These are phyloP conservation scores for Phytomonas sp. DNA, from an alignment of 208 protist genomes.

Conservation along the genomic window DNA sequence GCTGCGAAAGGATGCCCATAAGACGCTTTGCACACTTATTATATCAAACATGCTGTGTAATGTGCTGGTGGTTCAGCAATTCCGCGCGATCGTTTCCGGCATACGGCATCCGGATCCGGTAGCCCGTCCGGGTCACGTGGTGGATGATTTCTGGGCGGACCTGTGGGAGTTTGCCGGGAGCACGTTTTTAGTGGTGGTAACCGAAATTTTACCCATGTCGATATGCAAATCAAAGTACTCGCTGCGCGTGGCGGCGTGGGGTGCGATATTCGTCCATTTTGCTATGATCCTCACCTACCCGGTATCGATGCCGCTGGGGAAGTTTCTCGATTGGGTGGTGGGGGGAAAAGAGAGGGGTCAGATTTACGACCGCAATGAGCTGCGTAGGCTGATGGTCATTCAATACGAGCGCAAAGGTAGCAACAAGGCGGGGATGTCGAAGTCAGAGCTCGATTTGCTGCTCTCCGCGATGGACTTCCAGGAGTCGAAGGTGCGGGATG, in stretches of 20 bases:
- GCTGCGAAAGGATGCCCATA: slow-evolving; percentile 68
- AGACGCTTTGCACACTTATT: slow-evolving; percentile 82
- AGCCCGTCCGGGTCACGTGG: slow-evolving; percentile 5
- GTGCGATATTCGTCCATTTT: slow-evolving; percentile 61
- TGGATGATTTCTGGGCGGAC: slow-evolving; percentile 18
- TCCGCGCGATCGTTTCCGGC: slow-evolving; percentile 35
- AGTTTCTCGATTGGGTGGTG: slow-evolving; percentile 68
- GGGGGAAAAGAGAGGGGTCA: slow-evolving; percentile 60
- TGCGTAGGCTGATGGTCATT: slow-evolving; percentile 80
- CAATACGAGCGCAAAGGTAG: slow-evolving; percentile 64
- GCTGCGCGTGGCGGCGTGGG: slow-evolving; percentile 65
- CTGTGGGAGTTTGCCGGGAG: slow-evolving; percentile 64
- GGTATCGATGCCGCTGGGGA: slow-evolving; percentile 61
- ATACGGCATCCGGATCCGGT: not conserved
- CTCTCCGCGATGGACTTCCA: slow-evolving; percentile 87
- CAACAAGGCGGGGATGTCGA: slow-evolving; percentile 34
- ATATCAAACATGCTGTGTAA: slow-evolving; percentile 86
- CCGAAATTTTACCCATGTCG: slow-evolving; percentile 83
- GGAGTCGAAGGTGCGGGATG: slow-evolving; percentile 63
- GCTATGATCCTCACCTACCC: slow-evolving; percentile 78
- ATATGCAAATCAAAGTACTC: slow-evolving; percentile 87
- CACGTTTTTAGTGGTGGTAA: slow-evolving; percentile 76
- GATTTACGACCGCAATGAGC: slow-evolving; percentile 83
- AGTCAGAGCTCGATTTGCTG: slow-evolving; percentile 74
- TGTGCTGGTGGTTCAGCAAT: slow-evolving; percentile 79